Percentiles rank a stretch among this genome's conserved stretches.
These are phyloP conservation scores for Aphanomyces astaci DNA, from an alignment of 352 stramenopile species.

Conservation along the genomic window DNA sequence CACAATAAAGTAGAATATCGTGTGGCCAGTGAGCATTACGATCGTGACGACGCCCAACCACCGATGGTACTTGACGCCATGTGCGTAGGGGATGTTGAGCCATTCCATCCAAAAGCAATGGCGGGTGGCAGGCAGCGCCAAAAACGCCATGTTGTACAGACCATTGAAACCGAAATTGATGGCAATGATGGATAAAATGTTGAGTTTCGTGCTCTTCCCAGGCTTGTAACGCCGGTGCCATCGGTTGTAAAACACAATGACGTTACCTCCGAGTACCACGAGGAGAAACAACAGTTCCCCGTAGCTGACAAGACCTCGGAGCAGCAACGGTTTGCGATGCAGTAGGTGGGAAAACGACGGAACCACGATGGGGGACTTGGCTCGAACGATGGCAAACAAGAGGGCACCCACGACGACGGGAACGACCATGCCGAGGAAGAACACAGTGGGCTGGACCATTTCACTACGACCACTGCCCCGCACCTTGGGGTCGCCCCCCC, in stretches of 20 bases:
- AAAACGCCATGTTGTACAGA: slow-evolving; percentile 7
- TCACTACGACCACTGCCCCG: slow-evolving; percentile 31
- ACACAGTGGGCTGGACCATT: slow-evolving; percentile 46
- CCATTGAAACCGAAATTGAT: slow-evolving; percentile 1
- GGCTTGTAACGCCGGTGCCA: slow-evolving; percentile 30
- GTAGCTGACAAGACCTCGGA: slow-evolving; percentile 33
- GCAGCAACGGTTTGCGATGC: slow-evolving; percentile 33
- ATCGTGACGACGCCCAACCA: slow-evolving; percentile 75
- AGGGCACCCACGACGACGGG: slow-evolving; percentile 34
- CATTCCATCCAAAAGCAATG: slow-evolving; percentile 82
- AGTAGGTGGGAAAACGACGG: slow-evolving; percentile 28
- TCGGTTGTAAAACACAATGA: slow-evolving; percentile 38
- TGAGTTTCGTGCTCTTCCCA: neutral
- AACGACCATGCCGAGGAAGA: slow-evolving; percentile 37
- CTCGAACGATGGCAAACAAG: slow-evolving; percentile 34
- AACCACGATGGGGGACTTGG: slow-evolving; percentile 4
- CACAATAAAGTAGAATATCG: slow-evolving; percentile 59
- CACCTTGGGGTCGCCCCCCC: neutral
- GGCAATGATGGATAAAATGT: neutral
- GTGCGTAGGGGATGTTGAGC: slow-evolving; percentile 79
- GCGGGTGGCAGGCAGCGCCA: slow-evolving; percentile 41
- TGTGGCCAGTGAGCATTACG: slow-evolving; percentile 50
- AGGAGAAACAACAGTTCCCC: slow-evolving; percentile 50
- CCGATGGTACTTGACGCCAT: slow-evolving; percentile 82
- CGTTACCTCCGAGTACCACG: slow-evolving; percentile 40